Conservation (phyloP, 495 filamentous ascomycete species). For the Haplographium delicatum region DNA sequence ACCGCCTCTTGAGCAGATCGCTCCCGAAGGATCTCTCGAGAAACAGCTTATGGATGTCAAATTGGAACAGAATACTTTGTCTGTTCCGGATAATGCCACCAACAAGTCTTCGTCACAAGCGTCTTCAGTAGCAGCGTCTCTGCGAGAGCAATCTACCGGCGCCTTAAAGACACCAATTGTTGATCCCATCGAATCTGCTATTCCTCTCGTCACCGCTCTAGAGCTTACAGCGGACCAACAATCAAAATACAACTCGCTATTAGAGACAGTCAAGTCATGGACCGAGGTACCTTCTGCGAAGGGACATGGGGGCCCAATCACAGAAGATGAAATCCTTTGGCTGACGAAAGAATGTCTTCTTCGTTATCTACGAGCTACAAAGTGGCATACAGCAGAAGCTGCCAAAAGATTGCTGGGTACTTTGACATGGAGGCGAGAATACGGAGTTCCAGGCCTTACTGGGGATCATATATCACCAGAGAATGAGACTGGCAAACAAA, state of each 20-base stretch:
- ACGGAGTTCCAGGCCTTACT: conserved; percentile 67
- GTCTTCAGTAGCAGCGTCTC: conserved; percentile 25
- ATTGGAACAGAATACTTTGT: neutral
- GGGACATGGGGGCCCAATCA: conserved; percentile 58
- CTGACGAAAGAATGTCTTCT: conserved; percentile 87
- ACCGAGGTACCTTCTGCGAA: conserved; percentile 59
- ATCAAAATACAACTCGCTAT: conserved; percentile 71
- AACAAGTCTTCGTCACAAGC: neutral
- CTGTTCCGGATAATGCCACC: neutral
- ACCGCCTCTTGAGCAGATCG: neutral
- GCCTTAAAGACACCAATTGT: conserved; percentile 66
- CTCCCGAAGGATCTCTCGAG: neutral
- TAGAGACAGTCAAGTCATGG: conserved; percentile 63
- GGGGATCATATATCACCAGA: conserved; percentile 81
- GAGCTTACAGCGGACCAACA: conserved; percentile 71
- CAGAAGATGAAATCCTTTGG: conserved; percentile 80
- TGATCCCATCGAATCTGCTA: conserved; percentile 50
- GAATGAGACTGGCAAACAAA: conserved; percentile 94
- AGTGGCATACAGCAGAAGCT: conserved; percentile 78
- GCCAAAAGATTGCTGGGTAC: conserved; percentile 72
- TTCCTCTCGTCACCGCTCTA: conserved; percentile 44
- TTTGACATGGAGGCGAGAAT: conserved; percentile 84
- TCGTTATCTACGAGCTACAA: conserved; percentile 87
- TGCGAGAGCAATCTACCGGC: conserved; percentile 35
- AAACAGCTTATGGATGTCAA: conserved; percentile 13